A percentile compares a stretch with the other conserved stretches of the same genome.
These are phyloP conservation scores for Viola pubescens DNA, from an alignment of 441 rosid genomes.

Conservation along the genomic window DNA sequence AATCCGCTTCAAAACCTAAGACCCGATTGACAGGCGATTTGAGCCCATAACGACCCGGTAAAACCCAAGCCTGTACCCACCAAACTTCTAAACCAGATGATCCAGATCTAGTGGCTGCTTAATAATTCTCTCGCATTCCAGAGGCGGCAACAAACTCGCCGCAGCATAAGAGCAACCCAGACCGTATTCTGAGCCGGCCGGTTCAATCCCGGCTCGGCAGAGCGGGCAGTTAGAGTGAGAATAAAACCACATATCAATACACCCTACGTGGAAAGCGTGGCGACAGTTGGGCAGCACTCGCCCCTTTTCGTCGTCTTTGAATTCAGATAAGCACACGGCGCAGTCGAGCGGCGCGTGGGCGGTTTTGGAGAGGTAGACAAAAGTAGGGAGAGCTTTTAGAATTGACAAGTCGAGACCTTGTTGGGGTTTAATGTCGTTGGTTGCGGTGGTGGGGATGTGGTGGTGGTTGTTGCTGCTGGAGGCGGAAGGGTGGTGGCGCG, in stretches of 20 bases:
- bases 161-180: constrained; percentile 24
- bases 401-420: constrained; percentile 46
- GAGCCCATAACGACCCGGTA: constrained; percentile 1
- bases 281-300: constrained; percentile 62
- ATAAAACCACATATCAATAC: constrained; percentile 83
- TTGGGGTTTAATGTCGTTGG: constrained; percentile 17
- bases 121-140: constrained; percentile 20
- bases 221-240: constrained; percentile 81
- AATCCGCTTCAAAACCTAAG: constrained; percentile 25
- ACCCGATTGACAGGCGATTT: constrained; percentile 2
- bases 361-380: constrained; percentile 33
- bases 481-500: constrained; percentile 33
- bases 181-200: constrained; percentile 14
- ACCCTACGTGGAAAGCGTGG: constrained; percentile 60
- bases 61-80: constrained; percentile 19
- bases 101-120: constrained; percentile 19
- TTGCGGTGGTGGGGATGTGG: constrained; percentile 23
- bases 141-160: constrained; percentile 17
- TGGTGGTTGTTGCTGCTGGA: constrained; percentile 24
- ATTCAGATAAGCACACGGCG: constrained; percentile 72
- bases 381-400: constrained; percentile 45
- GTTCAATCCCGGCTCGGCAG: constrained; percentile 49
- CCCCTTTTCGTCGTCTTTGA: constrained; percentile 57
- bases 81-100: constrained; percentile 15
- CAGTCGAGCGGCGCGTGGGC: constrained; percentile 42